Conservation (phyloP, 352 stramenopile species). For the Hyaloperonospora arabidopsidis region DNA sequence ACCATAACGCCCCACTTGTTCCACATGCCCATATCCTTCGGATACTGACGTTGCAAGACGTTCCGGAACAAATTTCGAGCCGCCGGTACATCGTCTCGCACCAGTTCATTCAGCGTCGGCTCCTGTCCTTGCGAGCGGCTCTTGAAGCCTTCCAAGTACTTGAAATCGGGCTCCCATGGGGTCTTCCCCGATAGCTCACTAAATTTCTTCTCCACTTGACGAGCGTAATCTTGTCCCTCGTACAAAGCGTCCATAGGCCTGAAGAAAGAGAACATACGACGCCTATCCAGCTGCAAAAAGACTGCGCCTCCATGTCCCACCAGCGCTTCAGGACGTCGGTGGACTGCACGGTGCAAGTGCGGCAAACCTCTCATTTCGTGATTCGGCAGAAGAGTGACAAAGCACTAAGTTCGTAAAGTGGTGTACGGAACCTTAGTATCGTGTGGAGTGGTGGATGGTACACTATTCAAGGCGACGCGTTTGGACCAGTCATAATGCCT, state of each 20-base stretch:
- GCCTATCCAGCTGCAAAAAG: conserved; percentile 1
- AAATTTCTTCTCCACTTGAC: conserved; percentile 72
- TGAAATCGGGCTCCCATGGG: conserved; percentile 64
- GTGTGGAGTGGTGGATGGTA: conserved; percentile 5
- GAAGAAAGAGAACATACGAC: conserved; percentile 15
- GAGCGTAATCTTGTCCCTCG: conserved; percentile 54
- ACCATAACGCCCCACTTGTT: conserved; percentile 87
- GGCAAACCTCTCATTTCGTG: conserved; percentile 26
- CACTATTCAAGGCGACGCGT: conserved; percentile 14
- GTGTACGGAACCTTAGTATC: not conserved
- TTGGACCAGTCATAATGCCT: conserved; percentile 39
- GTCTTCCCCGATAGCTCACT: conserved; percentile 66
- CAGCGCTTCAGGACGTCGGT: conserved; percentile 14
- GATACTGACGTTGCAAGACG: conserved; percentile 70
- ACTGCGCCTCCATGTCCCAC: not conserved
- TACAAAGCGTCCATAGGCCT: conserved; percentile 49
- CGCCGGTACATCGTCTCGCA: conserved; percentile 65
- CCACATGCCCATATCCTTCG: conserved; percentile 85
- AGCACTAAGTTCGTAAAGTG: conserved; percentile 9
- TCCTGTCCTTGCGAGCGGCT: conserved; percentile 45
- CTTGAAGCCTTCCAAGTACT: conserved; percentile 51
- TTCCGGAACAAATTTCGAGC: conserved; percentile 74
- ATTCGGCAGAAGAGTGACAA: conserved; percentile 6
- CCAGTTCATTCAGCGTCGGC: conserved; percentile 72
- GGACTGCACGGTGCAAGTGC: conserved; percentile 7